Base-by-base conservation (phyloP, 441 rosid genomes). In the Biscutella laevigata region DNA sequence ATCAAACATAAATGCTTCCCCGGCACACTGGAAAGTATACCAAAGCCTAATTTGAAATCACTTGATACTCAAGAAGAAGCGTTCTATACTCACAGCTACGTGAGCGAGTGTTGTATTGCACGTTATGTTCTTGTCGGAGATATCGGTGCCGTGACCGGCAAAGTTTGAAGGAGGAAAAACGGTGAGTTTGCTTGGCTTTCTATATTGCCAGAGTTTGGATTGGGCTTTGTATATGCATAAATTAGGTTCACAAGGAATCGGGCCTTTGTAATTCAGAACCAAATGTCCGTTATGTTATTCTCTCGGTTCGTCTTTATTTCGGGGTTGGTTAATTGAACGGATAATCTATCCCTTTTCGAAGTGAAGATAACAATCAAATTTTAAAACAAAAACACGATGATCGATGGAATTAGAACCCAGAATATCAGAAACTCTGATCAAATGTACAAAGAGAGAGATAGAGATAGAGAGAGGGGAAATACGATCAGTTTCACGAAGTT, bases 51-150 rank as follows among this genome's bases (percentile, higher is more conserved):
- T 38, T 9, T 6, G 11, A 46, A 54, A n/a, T n/a, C n/a, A 37
- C 9, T 39, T 21, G 1, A 44, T 14, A 13, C 6, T 13, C 5
- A 36, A 54, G 43, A 28, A 4, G 25, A 52, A 52, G 42, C 8
- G 10, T 21, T 59, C 29, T 37, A 6, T n/a, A 13, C 32, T 59
- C 39, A 45, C 49, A 46, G 56, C 43, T 45, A 41, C 21, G 33
- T 37, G 54, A 53, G 35, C 54, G 17, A 43, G 34, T 14, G 39
- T 1, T 15, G 33, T 61, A 4, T 33, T 13, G 27, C 35, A 59
- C 35, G 57, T 49, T 56, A 28, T 20, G 15, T 40, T 32, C 20
- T 39, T 39, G 17, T 17, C 12, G 50, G 7, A 41, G 43, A 60
- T 20, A 11, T 35, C 54, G n/a, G n/a, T n/a, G n/a, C n/a, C n/a